These are phyloP conservation scores for Penicillium lividum DNA, from an alignment of 495 filamentous ascomycete genomes.

Conservation along the genomic window DNA sequence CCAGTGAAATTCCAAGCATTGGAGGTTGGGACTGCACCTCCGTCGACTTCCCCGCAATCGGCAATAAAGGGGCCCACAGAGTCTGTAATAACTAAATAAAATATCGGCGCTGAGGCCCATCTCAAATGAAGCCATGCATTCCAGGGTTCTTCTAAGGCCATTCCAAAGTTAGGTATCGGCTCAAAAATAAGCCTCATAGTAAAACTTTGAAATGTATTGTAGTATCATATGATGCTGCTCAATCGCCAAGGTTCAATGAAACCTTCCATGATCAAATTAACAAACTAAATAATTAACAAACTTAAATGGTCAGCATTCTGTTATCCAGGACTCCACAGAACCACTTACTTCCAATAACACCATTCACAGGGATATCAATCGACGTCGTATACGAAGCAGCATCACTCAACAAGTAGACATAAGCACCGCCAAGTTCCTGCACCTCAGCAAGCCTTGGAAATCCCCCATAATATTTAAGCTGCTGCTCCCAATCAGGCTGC, in stretches of 20 bases:
- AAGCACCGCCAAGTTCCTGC: slow-evolving; percentile 44
- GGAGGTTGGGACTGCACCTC: no score
- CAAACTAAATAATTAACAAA: not conserved
- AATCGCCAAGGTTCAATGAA: not conserved
- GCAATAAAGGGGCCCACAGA: no score
- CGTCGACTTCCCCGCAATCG: no score
- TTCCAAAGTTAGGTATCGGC: not conserved
- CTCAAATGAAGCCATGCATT: not conserved
- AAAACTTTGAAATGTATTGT: not conserved
- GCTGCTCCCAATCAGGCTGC: slow-evolving; percentile 42
- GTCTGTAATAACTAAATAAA: no score
- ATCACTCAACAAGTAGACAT: slow-evolving; percentile 45
- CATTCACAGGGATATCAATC: slow-evolving; percentile 43
- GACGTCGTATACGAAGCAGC: slow-evolving; percentile 44
- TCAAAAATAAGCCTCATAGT: not conserved
- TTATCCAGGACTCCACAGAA: not conserved
- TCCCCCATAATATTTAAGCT: slow-evolving; percentile 49
- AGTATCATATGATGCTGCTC: not conserved
- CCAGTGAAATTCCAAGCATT: no score
- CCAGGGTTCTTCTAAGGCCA: not conserved
- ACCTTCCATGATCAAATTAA: not conserved
- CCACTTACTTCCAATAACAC: slow-evolving; percentile 34
- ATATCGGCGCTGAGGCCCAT: not conserved
- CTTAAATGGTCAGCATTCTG: not conserved
- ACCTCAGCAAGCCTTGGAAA: slow-evolving; percentile 40